A percentile compares a stretch with the other conserved stretches of the same genome.
Evolutionary conservation across 208 protist genomes (phyloP).

Genomic region (Acanthamoeba pearcei): DNA sequence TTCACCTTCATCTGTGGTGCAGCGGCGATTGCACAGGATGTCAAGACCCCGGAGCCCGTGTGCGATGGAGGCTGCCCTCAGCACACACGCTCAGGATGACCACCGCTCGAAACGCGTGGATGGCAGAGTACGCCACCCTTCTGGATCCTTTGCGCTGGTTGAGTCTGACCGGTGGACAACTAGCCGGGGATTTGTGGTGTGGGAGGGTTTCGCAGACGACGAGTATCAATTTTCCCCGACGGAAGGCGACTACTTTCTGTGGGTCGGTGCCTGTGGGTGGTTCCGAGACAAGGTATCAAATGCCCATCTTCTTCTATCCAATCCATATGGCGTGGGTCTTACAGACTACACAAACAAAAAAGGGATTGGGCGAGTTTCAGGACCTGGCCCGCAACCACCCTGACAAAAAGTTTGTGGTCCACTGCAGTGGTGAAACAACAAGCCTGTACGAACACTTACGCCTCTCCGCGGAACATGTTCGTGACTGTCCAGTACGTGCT

Average conservation of each 20-base stretch:
- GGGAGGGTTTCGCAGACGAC: neutral
- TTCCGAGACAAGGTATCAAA: neutral
- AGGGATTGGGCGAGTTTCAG: neutral
- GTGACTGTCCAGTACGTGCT: no score
- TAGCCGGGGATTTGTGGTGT: neutral
- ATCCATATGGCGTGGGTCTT: neutral
- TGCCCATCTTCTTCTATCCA: neutral
- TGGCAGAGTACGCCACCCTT: no score
- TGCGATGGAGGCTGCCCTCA: no score
- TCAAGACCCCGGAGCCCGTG: no score
- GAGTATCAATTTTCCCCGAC: neutral
- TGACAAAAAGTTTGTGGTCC: neutral
- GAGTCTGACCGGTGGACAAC: neutral
- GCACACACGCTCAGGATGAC: no score
- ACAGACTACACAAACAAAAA: no score
- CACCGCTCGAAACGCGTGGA: no score
- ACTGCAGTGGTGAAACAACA: neutral
- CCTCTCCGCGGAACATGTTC: no score
- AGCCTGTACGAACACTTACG: no score
- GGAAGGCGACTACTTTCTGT: neutral
- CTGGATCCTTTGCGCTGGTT: no score
- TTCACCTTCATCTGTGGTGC: no score
- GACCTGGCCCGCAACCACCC: neutral
- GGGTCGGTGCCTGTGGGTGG: neutral
- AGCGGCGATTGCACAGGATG: no score